Evolutionary conservation across 2,329 filamentous ascomycete genomes (phyloP).

Genomic region (Tolypocladium inflatum): DNA sequence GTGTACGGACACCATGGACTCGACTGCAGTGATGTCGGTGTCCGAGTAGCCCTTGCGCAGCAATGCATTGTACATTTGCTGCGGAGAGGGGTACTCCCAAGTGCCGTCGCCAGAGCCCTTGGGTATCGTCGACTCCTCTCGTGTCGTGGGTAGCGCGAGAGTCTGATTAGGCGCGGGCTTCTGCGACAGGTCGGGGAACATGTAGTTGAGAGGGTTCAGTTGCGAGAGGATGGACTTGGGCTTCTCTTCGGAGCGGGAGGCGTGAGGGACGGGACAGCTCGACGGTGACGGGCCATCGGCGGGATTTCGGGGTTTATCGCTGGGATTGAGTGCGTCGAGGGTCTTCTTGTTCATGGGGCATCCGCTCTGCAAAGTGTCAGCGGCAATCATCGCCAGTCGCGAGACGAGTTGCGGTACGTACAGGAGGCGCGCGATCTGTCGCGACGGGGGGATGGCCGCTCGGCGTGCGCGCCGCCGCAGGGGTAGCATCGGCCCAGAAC

Average conservation of each 20-base stretch:
- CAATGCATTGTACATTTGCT: slow-evolving; percentile 99
- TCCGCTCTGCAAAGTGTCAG: slow-evolving; percentile 29
- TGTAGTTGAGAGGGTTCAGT: slow-evolving; percentile 77
- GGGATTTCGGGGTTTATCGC: slow-evolving; percentile 12
- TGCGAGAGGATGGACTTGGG: slow-evolving; percentile 42
- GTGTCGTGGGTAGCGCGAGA: slow-evolving; percentile 63
- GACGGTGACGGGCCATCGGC: slow-evolving; percentile 19
- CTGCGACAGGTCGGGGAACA: slow-evolving; percentile 84
- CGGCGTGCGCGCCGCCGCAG: slow-evolving; percentile 23
- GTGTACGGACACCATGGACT: slow-evolving; percentile 95
- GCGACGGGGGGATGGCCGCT: slow-evolving; percentile 20
- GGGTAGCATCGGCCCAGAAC: slow-evolving; percentile 49
- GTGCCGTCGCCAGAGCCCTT: slow-evolving; percentile 67
- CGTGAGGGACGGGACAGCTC: slow-evolving; percentile 38
- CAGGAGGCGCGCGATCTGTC: slow-evolving; percentile 19
- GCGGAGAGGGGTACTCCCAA: slow-evolving; percentile 97
- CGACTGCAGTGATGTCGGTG: slow-evolving; percentile 85
- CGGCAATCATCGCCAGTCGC: neutral
- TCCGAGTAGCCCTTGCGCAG: slow-evolving; percentile 92
- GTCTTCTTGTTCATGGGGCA: slow-evolving; percentile 51
- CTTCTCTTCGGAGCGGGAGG: slow-evolving; percentile 19
- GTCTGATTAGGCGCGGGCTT: slow-evolving; percentile 64
- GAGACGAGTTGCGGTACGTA: slow-evolving; percentile 8
- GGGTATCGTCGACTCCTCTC: slow-evolving; percentile 87
- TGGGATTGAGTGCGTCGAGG: slow-evolving; percentile 34